Evolutionary conservation across 768 basidiomycete species (phyloP).

Genomic region (Xerocomus potaroensis): DNA sequence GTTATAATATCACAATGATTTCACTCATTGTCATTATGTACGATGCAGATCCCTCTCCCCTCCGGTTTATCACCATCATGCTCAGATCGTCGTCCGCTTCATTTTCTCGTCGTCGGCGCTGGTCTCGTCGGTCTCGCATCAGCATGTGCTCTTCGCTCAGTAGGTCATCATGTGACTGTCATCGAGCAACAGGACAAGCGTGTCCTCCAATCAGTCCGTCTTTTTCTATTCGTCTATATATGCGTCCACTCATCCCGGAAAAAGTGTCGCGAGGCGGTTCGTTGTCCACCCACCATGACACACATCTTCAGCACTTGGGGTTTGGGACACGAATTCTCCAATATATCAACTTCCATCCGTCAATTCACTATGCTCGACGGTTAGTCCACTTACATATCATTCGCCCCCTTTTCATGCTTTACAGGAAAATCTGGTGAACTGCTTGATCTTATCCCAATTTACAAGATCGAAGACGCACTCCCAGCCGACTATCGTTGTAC

Average conservation of each 20-base stretch:
- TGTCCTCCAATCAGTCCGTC: too few relatives aligned
- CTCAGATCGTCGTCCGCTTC: slow-evolving; percentile 15
- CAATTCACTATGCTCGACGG: slow-evolving; percentile 19
- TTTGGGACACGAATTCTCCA: slow-evolving; percentile 39
- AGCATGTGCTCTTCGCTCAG: slow-evolving; percentile 48
- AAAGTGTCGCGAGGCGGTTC: slow-evolving; percentile 37
- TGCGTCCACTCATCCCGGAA: too few relatives aligned
- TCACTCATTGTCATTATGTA: too few relatives aligned
- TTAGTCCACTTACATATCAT: slow-evolving; percentile 36
- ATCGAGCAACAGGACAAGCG: slow-evolving; percentile 44
- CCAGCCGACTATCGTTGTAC: too few relatives aligned
- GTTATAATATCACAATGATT: too few relatives aligned
- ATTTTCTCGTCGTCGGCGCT: slow-evolving; percentile 25
- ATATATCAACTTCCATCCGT: slow-evolving; percentile 21
- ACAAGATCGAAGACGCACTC: too few relatives aligned
- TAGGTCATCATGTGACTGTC: slow-evolving; percentile 54
- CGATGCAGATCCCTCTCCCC: slow-evolving; percentile 12
- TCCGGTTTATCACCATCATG: slow-evolving; percentile 1
- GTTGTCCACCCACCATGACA: slow-evolving; percentile 56
- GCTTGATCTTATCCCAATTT: too few relatives aligned
- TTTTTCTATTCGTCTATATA: too few relatives aligned
- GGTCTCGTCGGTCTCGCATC: slow-evolving; percentile 49
- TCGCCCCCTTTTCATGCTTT: slow-evolving; percentile 44
- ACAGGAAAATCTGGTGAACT: neutral
- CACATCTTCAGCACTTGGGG: slow-evolving; percentile 52